A percentile compares a stretch with the other conserved stretches of the same genome.
Conservation (phyloP, 345 rosid genomes). For the Syzygium aromaticum region DNA sequence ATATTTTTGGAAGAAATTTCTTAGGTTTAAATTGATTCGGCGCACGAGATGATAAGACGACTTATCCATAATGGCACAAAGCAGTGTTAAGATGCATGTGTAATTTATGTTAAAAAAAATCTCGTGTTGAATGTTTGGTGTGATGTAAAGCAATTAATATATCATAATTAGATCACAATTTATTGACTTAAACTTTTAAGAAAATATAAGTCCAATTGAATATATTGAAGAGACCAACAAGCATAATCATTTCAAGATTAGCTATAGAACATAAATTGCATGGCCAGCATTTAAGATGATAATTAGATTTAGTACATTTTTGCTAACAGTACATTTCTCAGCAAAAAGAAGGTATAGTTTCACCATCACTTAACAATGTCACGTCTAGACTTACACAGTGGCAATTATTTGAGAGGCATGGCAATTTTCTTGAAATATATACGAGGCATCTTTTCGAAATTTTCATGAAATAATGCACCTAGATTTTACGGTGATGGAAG, state of each 20-base stretch:
- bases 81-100: neutral
- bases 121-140: accelerated
- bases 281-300: neutral
- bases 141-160: neutral
- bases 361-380: neutral
- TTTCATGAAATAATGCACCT: neutral
- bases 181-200: accelerated
- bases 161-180: accelerated
- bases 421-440: neutral
- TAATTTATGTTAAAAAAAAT: neutral
- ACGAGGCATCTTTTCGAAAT: neutral
- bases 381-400: neutral
- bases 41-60: neutral
- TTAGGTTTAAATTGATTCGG: neutral
- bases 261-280: neutral
- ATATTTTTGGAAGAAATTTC: neutral
- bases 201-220: accelerated
- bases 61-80: neutral
- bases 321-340: neutral
- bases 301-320: neutral
- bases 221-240: neutral
- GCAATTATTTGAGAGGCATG: neutral
- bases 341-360: neutral
- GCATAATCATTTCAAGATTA: neutral
- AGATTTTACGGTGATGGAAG: neutral